Conservation (phyloP, 2,329 filamentous ascomycete genomes). For the Alternaria ventricosa region DNA sequence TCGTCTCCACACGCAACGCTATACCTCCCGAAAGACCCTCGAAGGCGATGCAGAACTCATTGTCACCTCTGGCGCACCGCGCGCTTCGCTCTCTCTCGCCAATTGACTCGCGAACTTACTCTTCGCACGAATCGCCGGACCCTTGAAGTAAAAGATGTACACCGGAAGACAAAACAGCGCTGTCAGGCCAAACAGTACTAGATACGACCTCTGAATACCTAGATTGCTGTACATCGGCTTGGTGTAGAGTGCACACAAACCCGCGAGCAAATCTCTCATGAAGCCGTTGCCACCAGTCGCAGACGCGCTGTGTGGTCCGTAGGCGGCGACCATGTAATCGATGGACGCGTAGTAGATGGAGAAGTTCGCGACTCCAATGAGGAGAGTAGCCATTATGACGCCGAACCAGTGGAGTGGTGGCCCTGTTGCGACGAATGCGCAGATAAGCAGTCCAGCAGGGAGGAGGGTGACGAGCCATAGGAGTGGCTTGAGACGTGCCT, state of each 20-base stretch:
- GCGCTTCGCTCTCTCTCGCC: background rate
- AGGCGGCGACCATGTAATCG: slow-evolving; percentile 78
- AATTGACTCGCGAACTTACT: background rate
- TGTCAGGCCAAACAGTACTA: slow-evolving; percentile 59
- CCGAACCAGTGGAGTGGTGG: slow-evolving; percentile 71
- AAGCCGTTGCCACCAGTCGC: slow-evolving; percentile 81
- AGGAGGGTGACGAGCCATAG: slow-evolving; percentile 66
- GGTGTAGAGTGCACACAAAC: slow-evolving; percentile 66
- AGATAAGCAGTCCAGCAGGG: slow-evolving; percentile 71
- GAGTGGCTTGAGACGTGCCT: slow-evolving; percentile 70
- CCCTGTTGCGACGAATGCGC: slow-evolving; percentile 64
- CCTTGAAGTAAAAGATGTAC: slow-evolving; percentile 58
- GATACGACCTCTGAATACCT: slow-evolving; percentile 26
- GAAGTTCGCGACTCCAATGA: slow-evolving; percentile 72
- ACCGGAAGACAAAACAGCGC: slow-evolving; percentile 59
- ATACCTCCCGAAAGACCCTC: background rate
- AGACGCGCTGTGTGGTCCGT: slow-evolving; percentile 71
- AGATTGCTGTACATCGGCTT: slow-evolving; percentile 45
- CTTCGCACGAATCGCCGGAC: background rate
- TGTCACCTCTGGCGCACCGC: background rate
- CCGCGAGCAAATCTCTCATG: slow-evolving; percentile 74
- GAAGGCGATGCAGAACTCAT: background rate
- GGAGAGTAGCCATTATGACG: slow-evolving; percentile 51
- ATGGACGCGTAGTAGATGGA: slow-evolving; percentile 77
- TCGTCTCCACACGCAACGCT: background rate